phyloP scores from a whole-genome alignment of 1,284 basidiomycete species.

The Trichosporon inkin region DNA sequence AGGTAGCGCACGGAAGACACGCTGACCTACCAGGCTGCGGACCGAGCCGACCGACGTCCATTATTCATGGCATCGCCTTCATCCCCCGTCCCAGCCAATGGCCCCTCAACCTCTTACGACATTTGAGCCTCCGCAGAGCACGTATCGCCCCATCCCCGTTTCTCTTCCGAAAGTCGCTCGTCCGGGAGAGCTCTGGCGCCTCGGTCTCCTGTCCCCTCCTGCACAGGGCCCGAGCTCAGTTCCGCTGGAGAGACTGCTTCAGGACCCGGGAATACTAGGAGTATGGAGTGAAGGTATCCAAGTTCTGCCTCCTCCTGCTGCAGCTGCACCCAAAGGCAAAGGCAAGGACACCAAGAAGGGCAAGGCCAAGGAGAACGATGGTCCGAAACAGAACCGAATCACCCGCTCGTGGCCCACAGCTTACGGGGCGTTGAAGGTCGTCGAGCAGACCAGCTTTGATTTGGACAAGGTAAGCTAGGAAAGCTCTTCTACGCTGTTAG shows the following conservation, averaged over 20 bases:
- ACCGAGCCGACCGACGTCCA: constrained; percentile 33
- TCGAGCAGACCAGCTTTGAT: constrained; percentile 78
- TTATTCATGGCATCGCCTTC: constrained; percentile 40
- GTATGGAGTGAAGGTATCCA: constrained; percentile 48
- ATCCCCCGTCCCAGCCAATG: neutral
- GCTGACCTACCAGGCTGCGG: constrained; percentile 28
- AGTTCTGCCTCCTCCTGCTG: constrained; percentile 13
- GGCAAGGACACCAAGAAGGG: constrained; percentile 22
- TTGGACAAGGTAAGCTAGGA: constrained; percentile 70
- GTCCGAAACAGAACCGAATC: constrained; percentile 67
- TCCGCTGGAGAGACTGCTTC: neutral
- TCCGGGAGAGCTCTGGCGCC: constrained; percentile 60
- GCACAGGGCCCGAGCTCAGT: neutral
- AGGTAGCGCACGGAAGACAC: constrained; percentile 15
- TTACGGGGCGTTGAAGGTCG: constrained; percentile 54
- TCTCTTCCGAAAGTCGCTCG: constrained; percentile 58
- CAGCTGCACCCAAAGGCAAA: constrained; percentile 9
- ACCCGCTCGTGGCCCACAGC: constrained; percentile 58
- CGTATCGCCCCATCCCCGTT: constrained; percentile 68
- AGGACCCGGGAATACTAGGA: constrained; percentile 28
- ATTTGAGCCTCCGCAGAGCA: constrained; percentile 58
- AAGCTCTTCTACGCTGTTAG: neutral
- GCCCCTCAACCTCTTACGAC: constrained; percentile 63
- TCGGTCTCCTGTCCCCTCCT: constrained; percentile 55
- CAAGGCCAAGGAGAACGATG: constrained; percentile 30